Evolutionary conservation across 768 basidiomycete genomes (phyloP).

Genomic region (Mycena floridula): DNA sequence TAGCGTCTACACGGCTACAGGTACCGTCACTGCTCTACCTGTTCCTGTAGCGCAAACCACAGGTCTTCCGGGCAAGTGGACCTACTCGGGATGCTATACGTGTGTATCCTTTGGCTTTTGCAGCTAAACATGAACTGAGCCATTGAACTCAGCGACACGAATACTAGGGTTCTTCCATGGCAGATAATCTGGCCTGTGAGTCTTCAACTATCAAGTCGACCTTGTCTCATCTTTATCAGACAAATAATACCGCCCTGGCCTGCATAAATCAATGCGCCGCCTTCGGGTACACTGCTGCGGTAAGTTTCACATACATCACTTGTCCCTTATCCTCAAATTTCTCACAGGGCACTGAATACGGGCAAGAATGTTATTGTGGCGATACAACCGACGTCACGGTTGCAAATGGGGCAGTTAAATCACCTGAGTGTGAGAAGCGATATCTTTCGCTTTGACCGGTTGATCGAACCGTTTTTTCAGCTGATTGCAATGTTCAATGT

Average conservation of each 20-base stretch:
- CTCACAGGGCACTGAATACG: constrained; percentile 31
- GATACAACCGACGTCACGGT: constrained; percentile 50
- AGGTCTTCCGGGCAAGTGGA: constrained; percentile 56
- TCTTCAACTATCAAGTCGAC: too few species aligned
- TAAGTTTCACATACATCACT: constrained; percentile 24
- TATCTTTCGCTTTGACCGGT: background rate
- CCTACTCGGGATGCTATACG: constrained; percentile 64
- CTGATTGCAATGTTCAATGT: constrained; percentile 48
- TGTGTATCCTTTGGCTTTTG: constrained; percentile 23
- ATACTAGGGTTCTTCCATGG: constrained; percentile 49
- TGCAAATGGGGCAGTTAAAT: constrained; percentile 29
- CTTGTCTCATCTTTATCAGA: too few species aligned
- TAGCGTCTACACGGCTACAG: constrained; percentile 57
- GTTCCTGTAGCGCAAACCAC: constrained; percentile 53
- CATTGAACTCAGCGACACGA: constrained; percentile 26
- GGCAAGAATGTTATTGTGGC: constrained; percentile 74
- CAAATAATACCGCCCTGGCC: constrained; percentile 56
- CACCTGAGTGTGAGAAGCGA: constrained; percentile 28
- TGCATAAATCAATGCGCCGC: constrained; percentile 66
- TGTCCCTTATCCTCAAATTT: constrained; percentile 1
- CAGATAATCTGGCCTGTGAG: constrained; percentile 50
- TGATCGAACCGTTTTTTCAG: background rate
- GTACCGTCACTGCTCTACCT: constrained; percentile 46
- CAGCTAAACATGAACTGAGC: too few species aligned
- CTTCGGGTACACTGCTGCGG: constrained; percentile 69